A percentile compares a stretch with the other conserved stretches of the same genome.
phyloP scores from a whole-genome alignment of 768 basidiomycete species.

The Fibroporia radiculosa region DNA sequence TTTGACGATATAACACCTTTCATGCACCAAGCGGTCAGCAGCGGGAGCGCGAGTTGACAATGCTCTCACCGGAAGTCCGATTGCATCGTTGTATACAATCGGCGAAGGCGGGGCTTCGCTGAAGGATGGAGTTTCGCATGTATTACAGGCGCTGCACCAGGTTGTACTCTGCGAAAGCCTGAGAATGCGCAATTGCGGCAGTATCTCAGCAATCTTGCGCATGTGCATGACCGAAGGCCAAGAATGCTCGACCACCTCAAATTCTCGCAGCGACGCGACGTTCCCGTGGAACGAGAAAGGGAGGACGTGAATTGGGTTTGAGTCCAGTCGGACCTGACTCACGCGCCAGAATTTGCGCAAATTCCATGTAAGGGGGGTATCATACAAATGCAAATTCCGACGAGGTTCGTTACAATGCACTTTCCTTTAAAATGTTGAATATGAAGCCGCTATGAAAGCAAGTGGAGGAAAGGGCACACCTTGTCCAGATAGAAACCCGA shows the following conservation, averaged over 20 bases:
- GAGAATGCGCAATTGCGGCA: slow-evolving; percentile 6
- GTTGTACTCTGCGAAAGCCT: slow-evolving; percentile 9
- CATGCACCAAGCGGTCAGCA: neutral
- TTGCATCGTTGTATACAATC: slow-evolving; percentile 10
- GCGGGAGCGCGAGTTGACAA: neutral
- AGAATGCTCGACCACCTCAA: slow-evolving; percentile 10
- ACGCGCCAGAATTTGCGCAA: slow-evolving; percentile 6
- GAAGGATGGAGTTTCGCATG: slow-evolving; percentile 9
- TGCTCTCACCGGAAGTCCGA: slow-evolving; percentile 12
- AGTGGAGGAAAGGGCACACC: neutral
- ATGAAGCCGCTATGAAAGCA: neutral
- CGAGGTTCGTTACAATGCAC: slow-evolving; percentile 9
- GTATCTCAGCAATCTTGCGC: slow-evolving; percentile 3
- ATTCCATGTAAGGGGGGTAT: slow-evolving; percentile 8
- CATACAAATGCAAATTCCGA: slow-evolving; percentile 1
- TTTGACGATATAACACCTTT: slow-evolving; percentile 7
- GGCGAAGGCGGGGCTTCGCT: slow-evolving; percentile 8
- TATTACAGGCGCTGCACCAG: slow-evolving; percentile 14
- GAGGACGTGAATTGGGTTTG: slow-evolving; percentile 7
- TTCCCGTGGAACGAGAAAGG: slow-evolving; percentile 9
- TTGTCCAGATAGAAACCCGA: slow-evolving; percentile 5
- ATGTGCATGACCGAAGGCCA: slow-evolving; percentile 10
- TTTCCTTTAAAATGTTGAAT: neutral
- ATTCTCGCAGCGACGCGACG: slow-evolving; percentile 6
- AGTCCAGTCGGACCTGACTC: slow-evolving; percentile 10